Conservation (phyloP, 768 basidiomycete genomes). For the Mycena maculata region DNA sequence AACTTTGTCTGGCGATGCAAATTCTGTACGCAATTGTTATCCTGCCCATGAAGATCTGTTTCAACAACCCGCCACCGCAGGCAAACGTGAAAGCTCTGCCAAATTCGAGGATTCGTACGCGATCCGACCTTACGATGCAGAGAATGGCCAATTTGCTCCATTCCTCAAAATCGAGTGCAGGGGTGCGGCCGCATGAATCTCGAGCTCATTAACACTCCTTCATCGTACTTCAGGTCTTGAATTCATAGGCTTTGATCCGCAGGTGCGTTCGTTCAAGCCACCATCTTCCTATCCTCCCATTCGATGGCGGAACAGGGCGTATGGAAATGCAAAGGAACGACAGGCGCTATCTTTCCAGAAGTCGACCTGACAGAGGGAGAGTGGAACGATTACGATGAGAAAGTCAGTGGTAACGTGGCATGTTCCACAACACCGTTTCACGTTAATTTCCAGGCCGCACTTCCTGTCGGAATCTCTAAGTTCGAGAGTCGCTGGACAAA, state of each 20-base stretch:
- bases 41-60: not conserved
- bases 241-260: slow-evolving; percentile 80
- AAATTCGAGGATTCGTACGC: slow-evolving; percentile 72
- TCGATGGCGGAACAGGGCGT: slow-evolving; percentile 63
- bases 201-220: not conserved
- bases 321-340: slow-evolving; percentile 80
- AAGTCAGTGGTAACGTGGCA: slow-evolving; percentile 61
- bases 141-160: slow-evolving; percentile 71
- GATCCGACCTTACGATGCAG: slow-evolving; percentile 66
- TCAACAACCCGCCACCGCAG: slow-evolving; percentile 40
- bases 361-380: slow-evolving; percentile 74
- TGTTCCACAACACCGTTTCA: not conserved
- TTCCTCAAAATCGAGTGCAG: slow-evolving; percentile 85
- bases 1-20: slow-evolving; percentile 88
- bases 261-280: slow-evolving; percentile 54
- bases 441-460: slow-evolving; percentile 55
- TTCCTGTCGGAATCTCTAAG: slow-evolving; percentile 78
- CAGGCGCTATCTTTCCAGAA: slow-evolving; percentile 68
- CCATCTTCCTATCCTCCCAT: not conserved
- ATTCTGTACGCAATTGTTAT: slow-evolving; percentile 55
- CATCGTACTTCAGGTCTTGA: slow-evolving; percentile 67
- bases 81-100: slow-evolving; percentile 84
- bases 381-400: slow-evolving; percentile 95
- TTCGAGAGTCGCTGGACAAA: slow-evolving; percentile 75
- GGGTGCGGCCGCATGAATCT: slow-evolving; percentile 11